Conservation (phyloP, 2,329 filamentous ascomycete genomes). For the Stemphylium beticola region DNA sequence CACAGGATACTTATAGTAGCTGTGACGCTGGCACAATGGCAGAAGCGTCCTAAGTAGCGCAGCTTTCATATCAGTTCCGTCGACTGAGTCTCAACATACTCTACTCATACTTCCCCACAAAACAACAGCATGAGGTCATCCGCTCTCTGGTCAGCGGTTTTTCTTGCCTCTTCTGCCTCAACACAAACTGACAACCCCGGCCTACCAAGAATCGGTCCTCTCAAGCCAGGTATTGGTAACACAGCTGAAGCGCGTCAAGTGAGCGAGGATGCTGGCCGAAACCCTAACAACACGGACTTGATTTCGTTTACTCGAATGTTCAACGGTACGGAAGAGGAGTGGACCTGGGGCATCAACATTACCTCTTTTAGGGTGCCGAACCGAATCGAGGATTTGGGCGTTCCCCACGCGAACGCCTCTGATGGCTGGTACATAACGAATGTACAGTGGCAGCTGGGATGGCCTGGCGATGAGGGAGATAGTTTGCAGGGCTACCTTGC, state of each 20-base stretch:
- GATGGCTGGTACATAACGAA: not conserved
- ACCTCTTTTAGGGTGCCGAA: not conserved
- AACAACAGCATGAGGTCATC: not conserved
- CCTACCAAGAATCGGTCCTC: not conserved
- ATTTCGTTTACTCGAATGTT: not conserved
- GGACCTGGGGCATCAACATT: conserved; percentile 4
- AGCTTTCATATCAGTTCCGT: not conserved
- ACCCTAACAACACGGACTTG: not conserved
- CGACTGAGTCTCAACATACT: not conserved
- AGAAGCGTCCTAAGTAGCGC: too few species aligned
- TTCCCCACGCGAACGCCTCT: not conserved
- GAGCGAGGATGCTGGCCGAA: not conserved
- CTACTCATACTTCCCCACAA: not conserved
- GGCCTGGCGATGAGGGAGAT: not conserved
- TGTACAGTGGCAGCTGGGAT: conserved; percentile 6
- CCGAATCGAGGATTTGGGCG: not conserved
- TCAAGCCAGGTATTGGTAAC: not conserved
- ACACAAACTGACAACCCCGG: not conserved
- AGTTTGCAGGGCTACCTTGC: not conserved
- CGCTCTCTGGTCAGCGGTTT: not conserved
- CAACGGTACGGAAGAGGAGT: not conserved
- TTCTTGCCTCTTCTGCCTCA: not conserved
- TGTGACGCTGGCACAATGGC: too few species aligned
- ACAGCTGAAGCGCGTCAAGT: conserved; percentile 1
- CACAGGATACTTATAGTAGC: too few species aligned